Percentiles rank a stretch among this genome's conserved stretches.
These are phyloP conservation scores for Fusarium newnesense DNA, from an alignment of 2,329 filamentous ascomycete genomes.

Conservation along the genomic window DNA sequence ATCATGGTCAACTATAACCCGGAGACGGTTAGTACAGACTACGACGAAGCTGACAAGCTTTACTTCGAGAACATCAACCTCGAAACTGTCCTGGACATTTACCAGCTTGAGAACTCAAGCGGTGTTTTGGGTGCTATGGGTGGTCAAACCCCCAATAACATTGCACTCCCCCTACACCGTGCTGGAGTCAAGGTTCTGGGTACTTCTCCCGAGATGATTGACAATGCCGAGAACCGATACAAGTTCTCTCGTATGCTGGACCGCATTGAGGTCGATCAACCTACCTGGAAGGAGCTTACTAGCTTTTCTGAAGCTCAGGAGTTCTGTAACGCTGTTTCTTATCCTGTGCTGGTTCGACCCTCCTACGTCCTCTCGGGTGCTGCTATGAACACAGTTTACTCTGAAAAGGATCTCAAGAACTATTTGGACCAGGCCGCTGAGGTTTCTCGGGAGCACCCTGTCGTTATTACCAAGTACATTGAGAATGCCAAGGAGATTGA, in stretches of 20 bases:
- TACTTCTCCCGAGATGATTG: constrained; percentile 98
- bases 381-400: constrained; percentile 99
- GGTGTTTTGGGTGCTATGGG: constrained; percentile 96
- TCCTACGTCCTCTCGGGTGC: constrained; percentile 97
- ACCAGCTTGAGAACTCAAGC: constrained; percentile 82
- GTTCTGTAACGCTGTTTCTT: constrained; percentile 90
- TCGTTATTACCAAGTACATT: constrained; percentile 99
- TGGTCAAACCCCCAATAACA: constrained; percentile 98
- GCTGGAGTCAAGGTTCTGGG: constrained; percentile 92
- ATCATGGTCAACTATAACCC: constrained; percentile 97
- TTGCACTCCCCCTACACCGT: constrained; percentile 87
- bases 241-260: constrained; percentile 99
- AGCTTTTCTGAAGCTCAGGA: constrained; percentile 89
- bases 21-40: constrained; percentile 90
- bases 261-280: constrained; percentile 93
- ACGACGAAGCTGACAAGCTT: constrained; percentile 91
- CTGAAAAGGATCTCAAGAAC: constrained; percentile 87
- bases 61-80: constrained; percentile 97
- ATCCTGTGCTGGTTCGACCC: constrained; percentile 93
- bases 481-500: constrained; percentile 99
- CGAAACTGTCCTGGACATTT: constrained; percentile 92
- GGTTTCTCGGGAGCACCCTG: constrained; percentile 93
- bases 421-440: constrained; percentile 92
- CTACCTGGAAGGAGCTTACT: constrained; percentile 96
- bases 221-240: constrained; percentile 95